Percentiles rank a stretch among this genome's conserved stretches.
Conservation (phyloP, 257 asterid species). For the Solanum lycopersicoides region DNA sequence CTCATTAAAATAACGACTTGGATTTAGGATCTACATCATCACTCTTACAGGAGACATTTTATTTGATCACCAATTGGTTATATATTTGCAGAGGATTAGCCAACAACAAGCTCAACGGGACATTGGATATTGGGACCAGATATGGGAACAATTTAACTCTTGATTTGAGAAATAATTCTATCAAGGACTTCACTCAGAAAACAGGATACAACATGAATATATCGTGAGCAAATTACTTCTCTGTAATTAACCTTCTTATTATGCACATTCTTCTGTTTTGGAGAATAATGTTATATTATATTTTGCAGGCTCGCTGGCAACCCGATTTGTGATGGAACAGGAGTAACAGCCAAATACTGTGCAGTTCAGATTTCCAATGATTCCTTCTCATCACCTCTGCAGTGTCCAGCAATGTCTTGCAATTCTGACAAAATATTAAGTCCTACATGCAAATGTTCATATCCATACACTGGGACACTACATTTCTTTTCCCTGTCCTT, state of each 20-base stretch:
- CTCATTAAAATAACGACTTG: neutral
- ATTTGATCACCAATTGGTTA: neutral
- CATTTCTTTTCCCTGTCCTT: constrained; percentile 67
- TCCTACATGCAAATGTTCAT: constrained; percentile 54
- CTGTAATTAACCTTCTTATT: neutral
- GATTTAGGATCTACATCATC: neutral
- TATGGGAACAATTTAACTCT: constrained; percentile 47
- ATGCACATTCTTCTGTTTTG: neutral
- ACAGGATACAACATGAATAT: constrained; percentile 29
- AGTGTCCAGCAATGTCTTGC: constrained; percentile 44
- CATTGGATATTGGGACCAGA: constrained; percentile 56
- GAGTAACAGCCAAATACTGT: constrained; percentile 38
- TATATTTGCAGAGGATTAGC: constrained; percentile 39
- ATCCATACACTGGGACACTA: constrained; percentile 67
- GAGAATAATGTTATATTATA: neutral
- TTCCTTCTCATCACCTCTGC: constrained; percentile 10
- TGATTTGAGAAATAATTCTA: constrained; percentile 59
- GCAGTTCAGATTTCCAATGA: constrained; percentile 5
- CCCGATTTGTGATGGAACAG: constrained; percentile 50
- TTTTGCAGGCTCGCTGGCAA: constrained; percentile 52
- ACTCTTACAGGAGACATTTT: neutral
- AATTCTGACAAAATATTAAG: constrained; percentile 34
- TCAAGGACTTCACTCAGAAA: constrained; percentile 36
- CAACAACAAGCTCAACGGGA: constrained; percentile 54
- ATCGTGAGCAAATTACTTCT: constrained; percentile 25